phyloP scores from a whole-genome alignment of 176 grass and related monocot genomes.

The Elaeis guineensis region DNA sequence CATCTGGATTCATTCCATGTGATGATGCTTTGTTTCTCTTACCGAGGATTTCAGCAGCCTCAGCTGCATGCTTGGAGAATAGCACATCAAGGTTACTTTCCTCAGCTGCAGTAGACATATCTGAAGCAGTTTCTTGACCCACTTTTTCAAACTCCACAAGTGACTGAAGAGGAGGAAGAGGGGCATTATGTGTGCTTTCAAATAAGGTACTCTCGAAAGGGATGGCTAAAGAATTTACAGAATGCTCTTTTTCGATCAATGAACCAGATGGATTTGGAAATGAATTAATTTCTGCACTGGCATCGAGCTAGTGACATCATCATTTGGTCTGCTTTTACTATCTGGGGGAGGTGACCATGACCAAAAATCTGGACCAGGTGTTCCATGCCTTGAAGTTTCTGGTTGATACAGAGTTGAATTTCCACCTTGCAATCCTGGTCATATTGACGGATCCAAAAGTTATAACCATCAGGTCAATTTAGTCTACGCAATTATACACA shows the following conservation, averaged over 20 bases:
- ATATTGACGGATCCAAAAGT: too few species aligned
- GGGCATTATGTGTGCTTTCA: constrained; percentile 39
- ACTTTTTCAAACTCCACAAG: constrained; percentile 48
- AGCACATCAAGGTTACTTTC: constrained; percentile 41
- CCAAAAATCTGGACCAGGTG: constrained; percentile 95
- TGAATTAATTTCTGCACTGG: constrained; percentile 39
- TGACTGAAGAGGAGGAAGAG: constrained; percentile 80
- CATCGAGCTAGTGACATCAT: constrained; percentile 27
- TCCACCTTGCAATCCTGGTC: constrained; percentile 17
- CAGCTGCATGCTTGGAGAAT: constrained; percentile 61
- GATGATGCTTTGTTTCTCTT: constrained; percentile 38
- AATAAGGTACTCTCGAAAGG: constrained; percentile 53
- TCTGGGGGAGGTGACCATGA: constrained; percentile 79
- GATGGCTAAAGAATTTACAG: constrained; percentile 49
- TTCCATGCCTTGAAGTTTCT: constrained; percentile 31
- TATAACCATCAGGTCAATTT: too few species aligned
- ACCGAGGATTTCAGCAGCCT: constrained; percentile 52
- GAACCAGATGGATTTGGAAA: constrained; percentile 41
- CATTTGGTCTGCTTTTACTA: constrained; percentile 22
- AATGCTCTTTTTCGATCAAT: constrained; percentile 68
- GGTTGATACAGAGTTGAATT: constrained; percentile 28
- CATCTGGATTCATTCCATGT: constrained; percentile 50
- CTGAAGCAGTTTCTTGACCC: constrained; percentile 8
- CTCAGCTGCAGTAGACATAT: constrained; percentile 18
- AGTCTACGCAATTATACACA: too few species aligned